phyloP scores from a whole-genome alignment of 2,329 filamentous ascomycete species.

The Nectriaceae sp. region DNA sequence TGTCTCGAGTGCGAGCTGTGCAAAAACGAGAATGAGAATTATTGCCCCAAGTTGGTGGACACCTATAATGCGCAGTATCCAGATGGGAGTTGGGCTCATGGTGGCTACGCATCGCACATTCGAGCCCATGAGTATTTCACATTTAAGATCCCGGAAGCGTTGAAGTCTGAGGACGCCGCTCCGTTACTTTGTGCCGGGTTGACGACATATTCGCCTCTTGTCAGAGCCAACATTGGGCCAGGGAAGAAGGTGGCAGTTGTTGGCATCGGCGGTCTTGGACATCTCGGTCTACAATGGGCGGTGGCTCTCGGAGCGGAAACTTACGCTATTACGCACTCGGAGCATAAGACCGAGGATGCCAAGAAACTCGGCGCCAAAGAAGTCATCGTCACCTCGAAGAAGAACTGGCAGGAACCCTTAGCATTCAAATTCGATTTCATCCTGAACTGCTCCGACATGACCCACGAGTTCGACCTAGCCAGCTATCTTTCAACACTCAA shows the following conservation, averaged over 20 bases:
- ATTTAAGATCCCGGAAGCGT: conserved; percentile 57
- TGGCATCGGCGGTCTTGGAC: conserved; percentile 73
- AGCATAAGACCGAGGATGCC: conserved; percentile 60
- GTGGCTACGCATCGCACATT: conserved; percentile 58
- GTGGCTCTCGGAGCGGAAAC: conserved; percentile 69
- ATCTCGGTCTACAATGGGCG: conserved; percentile 72
- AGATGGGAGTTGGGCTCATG: conserved; percentile 63
- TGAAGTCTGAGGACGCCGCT: conserved; percentile 53
- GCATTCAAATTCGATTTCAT: conserved; percentile 53
- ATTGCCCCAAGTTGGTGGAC: conserved; percentile 49
- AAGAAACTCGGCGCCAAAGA: conserved; percentile 63
- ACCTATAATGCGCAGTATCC: conserved; percentile 62
- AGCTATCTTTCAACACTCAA: conserved; percentile 53
- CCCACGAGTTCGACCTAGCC: conserved; percentile 55
- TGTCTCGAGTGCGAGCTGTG: conserved; percentile 55
- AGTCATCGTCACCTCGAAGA: conserved; percentile 47
- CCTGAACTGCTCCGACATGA: conserved; percentile 51
- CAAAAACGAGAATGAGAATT: conserved; percentile 52
- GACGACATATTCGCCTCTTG: conserved; percentile 71
- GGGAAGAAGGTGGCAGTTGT: conserved; percentile 73
- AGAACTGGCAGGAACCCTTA: conserved; percentile 60
- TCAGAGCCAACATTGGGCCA: conserved; percentile 65
- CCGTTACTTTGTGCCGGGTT: conserved; percentile 80
- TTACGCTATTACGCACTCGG: conserved; percentile 63
- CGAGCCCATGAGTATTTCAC: conserved; percentile 59